A percentile compares a stretch with the other conserved stretches of the same genome.
Evolutionary conservation across 768 basidiomycete genomes (phyloP).

Genomic region (Arthromyces matolae): DNA sequence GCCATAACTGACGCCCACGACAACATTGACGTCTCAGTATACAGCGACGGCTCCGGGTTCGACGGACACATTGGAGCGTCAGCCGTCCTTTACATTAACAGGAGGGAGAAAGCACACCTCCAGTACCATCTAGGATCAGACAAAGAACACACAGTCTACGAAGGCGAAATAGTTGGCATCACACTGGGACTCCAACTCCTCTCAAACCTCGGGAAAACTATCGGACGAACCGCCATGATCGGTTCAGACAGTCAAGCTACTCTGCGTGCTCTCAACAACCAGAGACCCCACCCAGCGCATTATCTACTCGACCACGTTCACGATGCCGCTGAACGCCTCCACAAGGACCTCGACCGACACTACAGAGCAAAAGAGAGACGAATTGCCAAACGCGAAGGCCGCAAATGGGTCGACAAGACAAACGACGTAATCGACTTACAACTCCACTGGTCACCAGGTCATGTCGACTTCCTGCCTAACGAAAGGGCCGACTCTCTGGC

Average conservation of each 20-base stretch:
- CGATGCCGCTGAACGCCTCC: neutral
- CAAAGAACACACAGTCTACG: conserved; percentile 1
- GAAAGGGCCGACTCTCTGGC: conserved; percentile 1
- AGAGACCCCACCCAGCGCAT: conserved; percentile 9
- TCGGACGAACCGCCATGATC: neutral
- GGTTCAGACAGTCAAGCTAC: conserved; percentile 9
- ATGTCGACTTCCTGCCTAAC: conserved; percentile 5
- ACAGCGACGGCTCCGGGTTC: conserved; percentile 22
- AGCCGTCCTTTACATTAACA: neutral
- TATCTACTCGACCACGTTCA: conserved; percentile 9
- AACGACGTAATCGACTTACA: neutral
- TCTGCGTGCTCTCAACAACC: conserved; percentile 7
- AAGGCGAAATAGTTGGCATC: neutral
- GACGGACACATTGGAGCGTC: neutral
- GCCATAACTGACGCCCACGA: neutral
- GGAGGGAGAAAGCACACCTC: conserved; percentile 8
- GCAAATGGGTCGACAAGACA: neutral
- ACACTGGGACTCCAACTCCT: neutral
- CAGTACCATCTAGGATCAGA: conserved; percentile 23
- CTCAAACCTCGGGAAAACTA: conserved; percentile 12
- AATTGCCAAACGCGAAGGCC: neutral
- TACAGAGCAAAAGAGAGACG: neutral
- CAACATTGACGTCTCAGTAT: conserved; percentile 22
- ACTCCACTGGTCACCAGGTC: conserved; percentile 8
- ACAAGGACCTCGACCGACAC: neutral